Percentiles rank a stretch among this genome's conserved stretches.
phyloP scores from a whole-genome alignment of 139 green algal species.

The Micractinium conductrix region DNA sequence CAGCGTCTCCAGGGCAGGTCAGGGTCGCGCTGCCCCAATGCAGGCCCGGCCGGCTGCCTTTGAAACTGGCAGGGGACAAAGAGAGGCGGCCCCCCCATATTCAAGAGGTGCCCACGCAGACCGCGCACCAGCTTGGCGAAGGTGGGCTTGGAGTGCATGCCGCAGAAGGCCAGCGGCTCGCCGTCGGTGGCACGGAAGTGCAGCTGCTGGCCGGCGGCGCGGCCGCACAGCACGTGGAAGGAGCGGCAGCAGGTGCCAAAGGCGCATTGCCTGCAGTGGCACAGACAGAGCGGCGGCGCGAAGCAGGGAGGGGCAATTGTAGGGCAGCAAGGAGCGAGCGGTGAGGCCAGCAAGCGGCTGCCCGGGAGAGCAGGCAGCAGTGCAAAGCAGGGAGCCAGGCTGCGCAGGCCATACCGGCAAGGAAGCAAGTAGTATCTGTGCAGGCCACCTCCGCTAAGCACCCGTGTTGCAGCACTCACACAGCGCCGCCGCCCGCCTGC shows the following conservation, averaged over 20 bases:
- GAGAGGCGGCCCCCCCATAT: no score
- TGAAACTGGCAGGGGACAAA: no score
- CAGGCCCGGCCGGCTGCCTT: neutral
- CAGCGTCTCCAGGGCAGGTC: neutral
- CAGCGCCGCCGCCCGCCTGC: conserved; percentile 45
- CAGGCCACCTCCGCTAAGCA: no score
- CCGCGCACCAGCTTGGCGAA: conserved; percentile 11
- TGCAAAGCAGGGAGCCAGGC: neutral
- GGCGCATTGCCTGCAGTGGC: conserved; percentile 49
- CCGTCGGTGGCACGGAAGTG: conserved; percentile 38
- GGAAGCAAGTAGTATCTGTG: no score
- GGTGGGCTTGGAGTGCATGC: conserved; percentile 36
- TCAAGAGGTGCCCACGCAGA: no score
- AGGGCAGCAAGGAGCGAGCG: neutral
- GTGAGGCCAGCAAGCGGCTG: neutral
- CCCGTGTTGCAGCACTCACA: conserved; percentile 49
- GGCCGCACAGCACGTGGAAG: conserved; percentile 54
- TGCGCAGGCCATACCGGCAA: no score
- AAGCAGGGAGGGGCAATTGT: neutral
- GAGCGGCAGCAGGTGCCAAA: conserved; percentile 45
- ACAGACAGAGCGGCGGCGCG: neutral
- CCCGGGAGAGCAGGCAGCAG: neutral
- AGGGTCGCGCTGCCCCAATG: neutral
- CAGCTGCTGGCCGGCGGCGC: neutral
- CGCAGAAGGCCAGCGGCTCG: conserved; percentile 50